Evolutionary conservation across 2,329 filamentous ascomycete species (phyloP).

Genomic region (Xylaria sp.): DNA sequence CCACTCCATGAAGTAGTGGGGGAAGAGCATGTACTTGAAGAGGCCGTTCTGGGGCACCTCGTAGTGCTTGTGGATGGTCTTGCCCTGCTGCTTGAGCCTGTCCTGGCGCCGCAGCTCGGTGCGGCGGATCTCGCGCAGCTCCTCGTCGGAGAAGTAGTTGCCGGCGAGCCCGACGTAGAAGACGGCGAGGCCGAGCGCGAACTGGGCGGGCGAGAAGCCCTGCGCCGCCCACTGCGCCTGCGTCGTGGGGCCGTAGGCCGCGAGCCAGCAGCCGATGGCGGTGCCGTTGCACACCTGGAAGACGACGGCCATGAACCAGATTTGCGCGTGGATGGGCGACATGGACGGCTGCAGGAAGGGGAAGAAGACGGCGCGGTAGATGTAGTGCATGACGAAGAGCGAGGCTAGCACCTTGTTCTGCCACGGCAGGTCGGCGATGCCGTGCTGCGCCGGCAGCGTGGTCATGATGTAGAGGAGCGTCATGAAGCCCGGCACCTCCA

Average conservation of each 20-base stretch:
- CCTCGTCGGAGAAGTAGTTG: conserved; percentile 92
- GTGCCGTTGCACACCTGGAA: conserved; percentile 88
- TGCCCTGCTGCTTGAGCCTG: conserved; percentile 52
- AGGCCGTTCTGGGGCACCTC: conserved; percentile 85
- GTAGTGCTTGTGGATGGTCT: conserved; percentile 81
- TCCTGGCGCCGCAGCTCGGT: conserved; percentile 71
- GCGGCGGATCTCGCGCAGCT: conserved; percentile 86
- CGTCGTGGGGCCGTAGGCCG: conserved; percentile 79
- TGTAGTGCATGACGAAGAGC: conserved; percentile 84
- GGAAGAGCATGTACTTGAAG: conserved; percentile 85
- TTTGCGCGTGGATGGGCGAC: conserved; percentile 81
- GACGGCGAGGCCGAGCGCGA: conserved; percentile 73
- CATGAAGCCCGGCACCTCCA: conserved; percentile 84
- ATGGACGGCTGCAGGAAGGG: conserved; percentile 90
- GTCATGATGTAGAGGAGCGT: conserved; percentile 83
- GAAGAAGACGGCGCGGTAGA: conserved; percentile 86
- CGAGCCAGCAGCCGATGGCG: conserved; percentile 82
- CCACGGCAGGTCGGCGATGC: conserved; percentile 73
- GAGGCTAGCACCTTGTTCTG: conserved; percentile 81
- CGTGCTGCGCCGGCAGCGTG: conserved; percentile 69
- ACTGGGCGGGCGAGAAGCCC: conserved; percentile 57
- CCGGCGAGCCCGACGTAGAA: conserved; percentile 81
- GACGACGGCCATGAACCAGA: conserved; percentile 70
- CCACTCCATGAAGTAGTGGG: conserved; percentile 98
- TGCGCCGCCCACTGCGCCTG: conserved; percentile 60